Conservation (phyloP, 345 rosid species). For the Bruguiera parviflora region DNA sequence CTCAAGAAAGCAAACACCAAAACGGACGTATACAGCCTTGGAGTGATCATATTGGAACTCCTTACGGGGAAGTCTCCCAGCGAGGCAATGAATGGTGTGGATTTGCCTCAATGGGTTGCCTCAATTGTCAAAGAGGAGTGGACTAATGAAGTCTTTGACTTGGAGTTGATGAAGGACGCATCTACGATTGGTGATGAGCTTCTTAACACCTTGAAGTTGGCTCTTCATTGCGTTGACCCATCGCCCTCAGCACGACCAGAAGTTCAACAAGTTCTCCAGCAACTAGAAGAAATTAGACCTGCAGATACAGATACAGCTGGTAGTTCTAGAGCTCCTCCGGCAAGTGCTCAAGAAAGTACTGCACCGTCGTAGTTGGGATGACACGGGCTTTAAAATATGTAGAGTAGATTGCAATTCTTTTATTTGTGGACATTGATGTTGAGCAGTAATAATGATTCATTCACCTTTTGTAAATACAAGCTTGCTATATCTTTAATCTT, state of each 20-base stretch:
- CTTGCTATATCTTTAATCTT: background rate
- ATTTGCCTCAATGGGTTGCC: slow-evolving; percentile 95
- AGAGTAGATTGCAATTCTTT: slow-evolving; percentile 38
- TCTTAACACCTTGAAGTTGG: slow-evolving; percentile 75
- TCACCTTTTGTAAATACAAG: slow-evolving; percentile 40
- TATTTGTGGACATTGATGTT: slow-evolving; percentile 29
- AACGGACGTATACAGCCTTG: slow-evolving; percentile 86
- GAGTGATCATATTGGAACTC: slow-evolving; percentile 75
- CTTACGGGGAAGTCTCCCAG: slow-evolving; percentile 89
- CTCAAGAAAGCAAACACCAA: slow-evolving; percentile 75
- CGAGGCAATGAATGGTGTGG: slow-evolving; percentile 74
- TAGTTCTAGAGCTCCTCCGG: slow-evolving; percentile 15
- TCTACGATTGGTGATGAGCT: slow-evolving; percentile 63
- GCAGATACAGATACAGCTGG: slow-evolving; percentile 16
- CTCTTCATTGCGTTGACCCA: slow-evolving; percentile 85
- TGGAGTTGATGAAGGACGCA: slow-evolving; percentile 73
- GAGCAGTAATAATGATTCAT: slow-evolving; percentile 7
- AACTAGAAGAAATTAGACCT: slow-evolving; percentile 61
- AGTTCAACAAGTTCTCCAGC: slow-evolving; percentile 56
- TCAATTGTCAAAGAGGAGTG: slow-evolving; percentile 91
- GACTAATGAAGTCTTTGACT: slow-evolving; percentile 90
- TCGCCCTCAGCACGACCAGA: slow-evolving; percentile 80
- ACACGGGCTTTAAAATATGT: slow-evolving; percentile 1
- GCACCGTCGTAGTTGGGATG: background rate
- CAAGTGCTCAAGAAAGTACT: slow-evolving; percentile 5